A percentile compares a stretch with the other conserved stretches of the same genome.
Conservation (phyloP, 2,329 filamentous ascomycete species). For the Penicillium sp. region DNA sequence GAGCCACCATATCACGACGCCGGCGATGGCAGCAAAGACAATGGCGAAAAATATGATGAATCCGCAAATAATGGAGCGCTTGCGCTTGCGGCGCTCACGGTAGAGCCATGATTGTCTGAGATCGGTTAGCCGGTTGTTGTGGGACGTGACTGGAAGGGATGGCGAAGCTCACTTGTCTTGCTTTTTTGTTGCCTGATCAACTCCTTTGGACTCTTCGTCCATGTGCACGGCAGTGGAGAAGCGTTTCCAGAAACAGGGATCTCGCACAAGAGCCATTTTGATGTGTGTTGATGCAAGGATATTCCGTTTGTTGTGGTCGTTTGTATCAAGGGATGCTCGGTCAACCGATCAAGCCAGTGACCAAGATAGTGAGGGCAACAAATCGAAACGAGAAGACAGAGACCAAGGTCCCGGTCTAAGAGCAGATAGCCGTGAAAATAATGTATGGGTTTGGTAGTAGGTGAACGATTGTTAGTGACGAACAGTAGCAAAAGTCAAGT, state of each 20-base stretch:
- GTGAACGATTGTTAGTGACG: background rate
- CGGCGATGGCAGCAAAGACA: slow-evolving; percentile 43
- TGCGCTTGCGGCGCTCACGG: slow-evolving; percentile 52
- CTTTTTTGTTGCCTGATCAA: slow-evolving; percentile 1
- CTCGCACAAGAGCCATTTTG: slow-evolving; percentile 55
- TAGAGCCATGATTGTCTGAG: slow-evolving; percentile 57
- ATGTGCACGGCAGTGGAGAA: slow-evolving; percentile 61
- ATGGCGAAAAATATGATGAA: slow-evolving; percentile 35
- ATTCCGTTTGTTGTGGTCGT: background rate
- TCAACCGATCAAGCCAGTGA: background rate
- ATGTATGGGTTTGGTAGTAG: background rate
- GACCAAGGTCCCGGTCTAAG: background rate
- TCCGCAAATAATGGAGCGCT: slow-evolving; percentile 49
- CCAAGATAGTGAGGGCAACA: background rate
- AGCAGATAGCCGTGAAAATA: background rate
- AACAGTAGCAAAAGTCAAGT: background rate
- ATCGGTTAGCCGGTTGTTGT: slow-evolving; percentile 17
- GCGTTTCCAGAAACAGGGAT: slow-evolving; percentile 63
- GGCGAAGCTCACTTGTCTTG: slow-evolving; percentile 13
- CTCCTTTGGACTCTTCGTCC: slow-evolving; percentile 50
- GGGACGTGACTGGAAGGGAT: background rate
- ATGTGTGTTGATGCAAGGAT: background rate
- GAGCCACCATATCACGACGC: slow-evolving; percentile 50
- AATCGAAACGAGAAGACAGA: background rate
- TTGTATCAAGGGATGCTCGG: slow-evolving; percentile 2